These are phyloP conservation scores for Lophium mytilinum DNA, from an alignment of 495 filamentous ascomycete species.

Conservation along the genomic window DNA sequence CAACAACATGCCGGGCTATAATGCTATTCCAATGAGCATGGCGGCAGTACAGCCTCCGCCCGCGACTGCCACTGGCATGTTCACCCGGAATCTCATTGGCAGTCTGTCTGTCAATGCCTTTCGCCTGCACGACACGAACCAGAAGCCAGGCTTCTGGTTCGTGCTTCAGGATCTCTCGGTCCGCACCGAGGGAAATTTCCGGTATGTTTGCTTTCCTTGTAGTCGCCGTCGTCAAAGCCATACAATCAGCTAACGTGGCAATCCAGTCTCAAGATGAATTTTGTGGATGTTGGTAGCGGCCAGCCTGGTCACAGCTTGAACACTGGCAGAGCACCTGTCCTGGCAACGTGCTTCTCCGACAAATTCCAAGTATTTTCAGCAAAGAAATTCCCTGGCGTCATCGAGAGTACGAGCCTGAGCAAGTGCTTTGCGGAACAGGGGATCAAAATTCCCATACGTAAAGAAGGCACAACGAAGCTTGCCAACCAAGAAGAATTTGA, in stretches of 20 bases:
- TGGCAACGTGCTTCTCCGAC: conserved; percentile 82
- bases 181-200: conserved; percentile 81
- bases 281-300: conserved; percentile 68
- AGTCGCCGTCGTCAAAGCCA: background rate
- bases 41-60: conserved; percentile 28
- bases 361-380: conserved; percentile 90
- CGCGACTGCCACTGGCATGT: conserved; percentile 67
- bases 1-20: background rate
- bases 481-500: conserved; percentile 55
- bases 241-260: conserved; percentile 9
- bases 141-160: conserved; percentile 92
- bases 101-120: conserved; percentile 87
- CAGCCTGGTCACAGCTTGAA: conserved; percentile 48
- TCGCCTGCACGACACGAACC: conserved; percentile 69
- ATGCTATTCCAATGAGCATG: conserved; percentile 3
- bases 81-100: conserved; percentile 91
- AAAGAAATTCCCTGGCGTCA: conserved; percentile 97
- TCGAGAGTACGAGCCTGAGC: conserved; percentile 86
- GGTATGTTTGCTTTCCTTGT: conserved; percentile 45
- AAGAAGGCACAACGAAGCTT: conserved; percentile 62
- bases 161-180: conserved; percentile 94
- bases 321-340: conserved; percentile 69
- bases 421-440: conserved; percentile 91
- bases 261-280: conserved; percentile 61
- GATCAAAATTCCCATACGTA: conserved; percentile 93